Evolutionary conservation across 2,329 filamentous ascomycete species (phyloP).

Genomic region (Pezicula neosporulosa): DNA sequence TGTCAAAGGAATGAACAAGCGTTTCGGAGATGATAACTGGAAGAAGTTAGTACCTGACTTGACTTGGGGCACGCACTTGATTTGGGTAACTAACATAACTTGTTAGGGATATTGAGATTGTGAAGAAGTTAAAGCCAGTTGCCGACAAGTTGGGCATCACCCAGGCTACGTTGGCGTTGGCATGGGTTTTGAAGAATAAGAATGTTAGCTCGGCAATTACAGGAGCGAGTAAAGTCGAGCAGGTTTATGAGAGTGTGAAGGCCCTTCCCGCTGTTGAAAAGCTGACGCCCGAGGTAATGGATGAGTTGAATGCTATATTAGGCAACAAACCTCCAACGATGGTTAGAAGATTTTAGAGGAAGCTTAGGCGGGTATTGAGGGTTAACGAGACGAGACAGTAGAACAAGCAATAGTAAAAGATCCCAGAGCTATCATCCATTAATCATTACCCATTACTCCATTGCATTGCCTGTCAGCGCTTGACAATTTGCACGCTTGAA

Average conservation of each 20-base stretch:
- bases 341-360: slow-evolving; percentile 18
- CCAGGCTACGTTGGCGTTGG: slow-evolving; percentile 48
- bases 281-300: slow-evolving; percentile 55
- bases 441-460: too few relatives aligned
- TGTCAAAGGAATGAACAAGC: slow-evolving; percentile 37
- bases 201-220: slow-evolving; percentile 60
- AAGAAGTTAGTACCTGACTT: slow-evolving; percentile 26
- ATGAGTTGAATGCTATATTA: slow-evolving; percentile 55
- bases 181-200: slow-evolving; percentile 60
- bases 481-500: too few relatives aligned
- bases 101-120: slow-evolving; percentile 50
- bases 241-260: slow-evolving; percentile 57
- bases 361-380: too few relatives aligned
- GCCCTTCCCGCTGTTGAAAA: slow-evolving; percentile 50
- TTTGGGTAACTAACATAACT: too few relatives aligned
- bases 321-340: slow-evolving; percentile 51
- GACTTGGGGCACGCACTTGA: too few relatives aligned
- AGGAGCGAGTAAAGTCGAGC: slow-evolving; percentile 53
- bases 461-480: too few relatives aligned
- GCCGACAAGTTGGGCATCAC: slow-evolving; percentile 60
- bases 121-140: slow-evolving; percentile 57
- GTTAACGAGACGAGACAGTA: not conserved
- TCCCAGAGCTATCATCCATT: too few relatives aligned
- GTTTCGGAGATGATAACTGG: slow-evolving; percentile 46
- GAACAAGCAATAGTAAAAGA: too few relatives aligned